Evolutionary conservation across 306 rosid species (phyloP).

Genomic region (Quillaja saponaria): DNA sequence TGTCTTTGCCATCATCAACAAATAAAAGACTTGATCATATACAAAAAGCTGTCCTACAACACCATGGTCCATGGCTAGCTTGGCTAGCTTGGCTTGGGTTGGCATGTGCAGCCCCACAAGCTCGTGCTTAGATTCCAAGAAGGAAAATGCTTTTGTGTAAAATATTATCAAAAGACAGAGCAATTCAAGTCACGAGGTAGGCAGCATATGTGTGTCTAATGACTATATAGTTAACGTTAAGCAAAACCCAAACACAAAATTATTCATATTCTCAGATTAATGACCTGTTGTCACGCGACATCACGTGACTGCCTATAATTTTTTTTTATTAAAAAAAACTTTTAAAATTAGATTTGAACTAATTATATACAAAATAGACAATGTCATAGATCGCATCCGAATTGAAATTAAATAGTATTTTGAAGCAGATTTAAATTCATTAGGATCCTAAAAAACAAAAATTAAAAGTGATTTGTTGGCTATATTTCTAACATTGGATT

Average conservation of each 20-base stretch:
- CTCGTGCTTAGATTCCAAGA: conserved; percentile 68
- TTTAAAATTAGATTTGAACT: not conserved
- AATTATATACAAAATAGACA: conserved; percentile 17
- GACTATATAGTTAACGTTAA: not conserved
- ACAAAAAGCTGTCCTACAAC: conserved; percentile 47
- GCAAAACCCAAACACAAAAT: conserved; percentile 18
- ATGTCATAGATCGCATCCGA: conserved; percentile 48
- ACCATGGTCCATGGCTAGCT: conserved; percentile 38
- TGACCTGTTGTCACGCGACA: conserved; percentile 42
- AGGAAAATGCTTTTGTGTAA: conserved; percentile 38
- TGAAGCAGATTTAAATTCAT: conserved; percentile 34
- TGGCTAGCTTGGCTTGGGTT: no score
- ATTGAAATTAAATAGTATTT: conserved; percentile 16
- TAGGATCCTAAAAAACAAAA: no score
- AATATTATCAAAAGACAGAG: conserved; percentile 30
- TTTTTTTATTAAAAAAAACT: not conserved
- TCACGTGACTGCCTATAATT: conserved; percentile 50
- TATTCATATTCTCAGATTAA: conserved; percentile 22
- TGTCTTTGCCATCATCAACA: conserved; percentile 39
- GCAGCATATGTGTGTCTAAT: conserved; percentile 35
- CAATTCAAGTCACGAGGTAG: conserved; percentile 52
- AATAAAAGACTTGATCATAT: not conserved
- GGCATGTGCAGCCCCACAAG: conserved; percentile 30
- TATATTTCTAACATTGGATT: conserved; percentile 26
- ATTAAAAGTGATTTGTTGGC: not conserved